Evolutionary conservation across 345 rosid species (phyloP).

Genomic region (Excoecaria agallocha): DNA sequence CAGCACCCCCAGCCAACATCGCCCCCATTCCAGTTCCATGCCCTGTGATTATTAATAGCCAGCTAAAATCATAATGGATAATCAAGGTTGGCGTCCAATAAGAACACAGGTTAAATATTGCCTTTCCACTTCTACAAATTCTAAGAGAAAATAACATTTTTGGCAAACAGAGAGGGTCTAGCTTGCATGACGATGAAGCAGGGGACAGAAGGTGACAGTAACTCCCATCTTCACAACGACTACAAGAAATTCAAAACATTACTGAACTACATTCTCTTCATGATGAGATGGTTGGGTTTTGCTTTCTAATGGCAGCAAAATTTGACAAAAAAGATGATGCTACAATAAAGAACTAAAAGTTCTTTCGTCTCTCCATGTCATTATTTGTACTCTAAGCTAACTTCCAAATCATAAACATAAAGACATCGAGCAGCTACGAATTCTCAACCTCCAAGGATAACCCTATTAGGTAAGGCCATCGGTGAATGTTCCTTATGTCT

Average conservation of each 20-base stretch:
- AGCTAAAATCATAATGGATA: not conserved
- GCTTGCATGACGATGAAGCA: not conserved
- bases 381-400: not conserved
- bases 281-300: not conserved
- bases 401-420: not conserved
- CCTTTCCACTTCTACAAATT: too few relatives aligned
- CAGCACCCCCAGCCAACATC: conserved; percentile 65
- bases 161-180: not conserved
- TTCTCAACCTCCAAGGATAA: too few relatives aligned
- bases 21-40: conserved; percentile 52
- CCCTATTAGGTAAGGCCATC: not conserved
- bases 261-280: not conserved
- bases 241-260: not conserved
- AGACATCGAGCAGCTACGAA: too few relatives aligned
- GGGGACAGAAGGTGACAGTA: not conserved
- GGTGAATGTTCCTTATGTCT: not conserved
- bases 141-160: not conserved
- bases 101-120: not conserved
- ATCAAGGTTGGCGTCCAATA: not conserved
- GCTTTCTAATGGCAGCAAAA: not conserved
- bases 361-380: not conserved
- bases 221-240: not conserved
- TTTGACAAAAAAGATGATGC: not conserved
- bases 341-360: not conserved
- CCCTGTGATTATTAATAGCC: conserved; percentile 29